These are phyloP conservation scores for Guyanaporus albipodus DNA, from an alignment of 768 basidiomycete species.

Conservation along the genomic window DNA sequence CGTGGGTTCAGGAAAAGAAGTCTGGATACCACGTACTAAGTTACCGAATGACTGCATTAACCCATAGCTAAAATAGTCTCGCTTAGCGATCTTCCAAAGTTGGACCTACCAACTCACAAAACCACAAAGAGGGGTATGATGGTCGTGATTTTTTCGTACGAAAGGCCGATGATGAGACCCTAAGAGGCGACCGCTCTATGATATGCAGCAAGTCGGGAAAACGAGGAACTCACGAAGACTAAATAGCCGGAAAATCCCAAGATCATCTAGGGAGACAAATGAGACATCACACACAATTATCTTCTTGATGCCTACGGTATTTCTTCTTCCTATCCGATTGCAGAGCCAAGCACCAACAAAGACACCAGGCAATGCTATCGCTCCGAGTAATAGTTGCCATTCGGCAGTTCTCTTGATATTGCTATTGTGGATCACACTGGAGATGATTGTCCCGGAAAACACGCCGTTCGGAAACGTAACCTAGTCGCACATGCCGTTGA, in stretches of 20 bases:
- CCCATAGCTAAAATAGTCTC: slow-evolving; percentile 46
- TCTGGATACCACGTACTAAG: slow-evolving; percentile 35
- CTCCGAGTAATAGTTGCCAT: slow-evolving; percentile 63
- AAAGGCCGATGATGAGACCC: slow-evolving; percentile 54
- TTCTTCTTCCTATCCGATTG: slow-evolving; percentile 53
- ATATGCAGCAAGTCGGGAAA: background rate
- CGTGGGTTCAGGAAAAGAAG: slow-evolving; percentile 8
- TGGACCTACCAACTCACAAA: slow-evolving; percentile 41
- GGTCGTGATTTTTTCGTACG: slow-evolving; percentile 59
- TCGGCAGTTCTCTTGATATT: slow-evolving; percentile 60
- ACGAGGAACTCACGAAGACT: slow-evolving; percentile 43
- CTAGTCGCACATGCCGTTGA: slow-evolving; percentile 26
- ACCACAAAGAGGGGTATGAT: slow-evolving; percentile 65
- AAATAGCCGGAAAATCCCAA: slow-evolving; percentile 67
- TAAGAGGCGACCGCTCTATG: background rate
- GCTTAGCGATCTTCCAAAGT: slow-evolving; percentile 1
- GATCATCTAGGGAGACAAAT: slow-evolving; percentile 45
- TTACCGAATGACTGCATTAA: slow-evolving; percentile 74
- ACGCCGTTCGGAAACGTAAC: slow-evolving; percentile 73
- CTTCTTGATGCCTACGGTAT: slow-evolving; percentile 41
- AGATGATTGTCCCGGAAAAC: slow-evolving; percentile 64
- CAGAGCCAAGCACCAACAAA: slow-evolving; percentile 48
- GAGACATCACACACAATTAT: background rate
- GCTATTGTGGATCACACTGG: slow-evolving; percentile 54
- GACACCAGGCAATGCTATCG: slow-evolving; percentile 61